Conservation (phyloP, 257 asterid species). For the Salvia splendens region DNA sequence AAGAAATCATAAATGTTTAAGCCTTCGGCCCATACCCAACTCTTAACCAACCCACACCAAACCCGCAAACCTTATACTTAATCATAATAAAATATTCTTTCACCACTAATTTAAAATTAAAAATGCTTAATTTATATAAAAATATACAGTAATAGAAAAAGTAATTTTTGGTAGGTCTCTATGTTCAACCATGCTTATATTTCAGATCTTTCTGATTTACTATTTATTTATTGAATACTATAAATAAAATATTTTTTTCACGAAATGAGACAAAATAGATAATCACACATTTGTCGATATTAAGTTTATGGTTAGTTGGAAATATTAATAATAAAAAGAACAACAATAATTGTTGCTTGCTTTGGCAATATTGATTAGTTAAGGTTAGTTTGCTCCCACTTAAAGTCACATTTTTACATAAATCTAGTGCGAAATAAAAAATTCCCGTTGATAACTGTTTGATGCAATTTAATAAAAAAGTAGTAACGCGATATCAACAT, state of each 20-base stretch:
- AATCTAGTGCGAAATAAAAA: slow-evolving; percentile 3
- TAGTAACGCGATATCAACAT: neutral
- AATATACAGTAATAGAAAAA: too few relatives aligned
- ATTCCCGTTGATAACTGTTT: neutral
- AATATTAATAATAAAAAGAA: neutral
- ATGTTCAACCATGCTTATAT: too few relatives aligned
- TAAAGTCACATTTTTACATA: slow-evolving; percentile 22
- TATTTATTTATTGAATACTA: neutral
- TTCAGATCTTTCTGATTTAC: too few relatives aligned
- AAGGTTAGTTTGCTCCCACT: slow-evolving; percentile 27
- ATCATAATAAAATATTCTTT: too few relatives aligned
- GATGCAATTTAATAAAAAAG: slow-evolving; percentile 10
- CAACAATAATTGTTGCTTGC: slow-evolving; percentile 36
- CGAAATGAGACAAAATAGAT: neutral
- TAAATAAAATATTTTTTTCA: neutral
- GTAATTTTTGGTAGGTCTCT: too few relatives aligned
- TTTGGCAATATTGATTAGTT: slow-evolving; percentile 33
- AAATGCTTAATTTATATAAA: too few relatives aligned
- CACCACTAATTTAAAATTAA: too few relatives aligned
- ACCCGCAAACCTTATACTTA: too few relatives aligned
- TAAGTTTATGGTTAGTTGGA: neutral
- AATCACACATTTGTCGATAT: neutral
- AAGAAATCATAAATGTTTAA: too few relatives aligned
- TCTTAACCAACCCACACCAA: too few relatives aligned
- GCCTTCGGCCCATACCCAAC: too few relatives aligned